Evolutionary conservation across 1,139 yeast species (phyloP).

Genomic region (Eremothecium coryli): DNA sequence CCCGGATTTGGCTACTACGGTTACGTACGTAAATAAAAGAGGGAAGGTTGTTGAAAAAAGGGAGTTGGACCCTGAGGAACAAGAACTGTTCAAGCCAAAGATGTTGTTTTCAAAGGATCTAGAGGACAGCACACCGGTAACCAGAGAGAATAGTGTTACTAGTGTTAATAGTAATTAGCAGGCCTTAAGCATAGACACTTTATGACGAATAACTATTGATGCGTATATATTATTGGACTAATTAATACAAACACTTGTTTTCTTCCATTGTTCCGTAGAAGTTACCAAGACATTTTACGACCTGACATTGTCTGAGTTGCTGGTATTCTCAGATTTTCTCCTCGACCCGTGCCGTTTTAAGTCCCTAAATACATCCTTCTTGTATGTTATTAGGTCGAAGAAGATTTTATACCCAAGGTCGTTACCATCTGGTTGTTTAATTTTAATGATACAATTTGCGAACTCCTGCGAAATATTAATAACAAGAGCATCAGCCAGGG

Average conservation of each 20-base stretch:
- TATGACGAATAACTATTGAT: conserved; percentile 4
- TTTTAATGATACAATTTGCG: conserved; percentile 46
- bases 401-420: conserved; percentile 51
- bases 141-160: not conserved
- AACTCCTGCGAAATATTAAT: conserved; percentile 52
- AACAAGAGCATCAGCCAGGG: conserved; percentile 38
- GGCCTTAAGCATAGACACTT: not conserved
- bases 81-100: conserved; percentile 17
- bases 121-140: conserved; percentile 8
- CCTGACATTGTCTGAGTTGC: not conserved
- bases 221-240: conserved; percentile 3
- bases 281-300: not conserved
- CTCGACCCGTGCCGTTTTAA: conserved; percentile 31
- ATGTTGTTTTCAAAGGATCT: conserved; percentile 16
- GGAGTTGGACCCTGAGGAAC: conserved; percentile 14
- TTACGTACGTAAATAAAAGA: conserved; percentile 20
- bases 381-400: conserved; percentile 51
- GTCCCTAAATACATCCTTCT: conserved; percentile 47
- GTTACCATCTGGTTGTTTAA: conserved; percentile 43
- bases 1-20: conserved; percentile 16
- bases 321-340: no score
- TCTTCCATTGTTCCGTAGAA: not conserved
- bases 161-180: not conserved
- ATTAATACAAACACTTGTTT: conserved; percentile 3
- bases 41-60: conserved; percentile 16